Percentiles rank a stretch among this genome's conserved stretches.
These are phyloP conservation scores for Neurospora sp. DNA, from an alignment of 495 filamentous ascomycete species.

Conservation along the genomic window DNA sequence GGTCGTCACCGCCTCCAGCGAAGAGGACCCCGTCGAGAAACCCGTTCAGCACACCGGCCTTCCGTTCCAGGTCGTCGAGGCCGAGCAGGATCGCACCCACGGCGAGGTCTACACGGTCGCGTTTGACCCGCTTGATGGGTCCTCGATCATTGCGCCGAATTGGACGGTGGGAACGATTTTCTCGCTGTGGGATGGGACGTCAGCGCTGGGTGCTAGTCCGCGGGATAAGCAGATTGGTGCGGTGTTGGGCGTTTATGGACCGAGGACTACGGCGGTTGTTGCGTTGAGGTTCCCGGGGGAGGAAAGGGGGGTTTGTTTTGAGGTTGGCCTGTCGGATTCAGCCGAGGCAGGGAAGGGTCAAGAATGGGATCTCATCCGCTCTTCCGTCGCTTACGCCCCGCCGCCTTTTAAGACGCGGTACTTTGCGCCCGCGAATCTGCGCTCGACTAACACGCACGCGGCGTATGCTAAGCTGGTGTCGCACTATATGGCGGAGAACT, in stretches of 20 bases:
- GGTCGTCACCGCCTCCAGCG: conserved; percentile 37
- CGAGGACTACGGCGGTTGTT: conserved; percentile 39
- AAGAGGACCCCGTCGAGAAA: conserved; percentile 42
- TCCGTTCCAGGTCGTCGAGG: neutral
- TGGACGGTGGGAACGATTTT: conserved; percentile 45
- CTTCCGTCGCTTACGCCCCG: conserved; percentile 17
- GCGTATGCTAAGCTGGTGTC: conserved; percentile 33
- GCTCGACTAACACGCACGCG: conserved; percentile 31
- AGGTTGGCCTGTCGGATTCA: conserved; percentile 25
- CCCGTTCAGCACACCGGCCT: conserved; percentile 3
- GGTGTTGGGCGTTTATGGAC: conserved; percentile 41
- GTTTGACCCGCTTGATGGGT: conserved; percentile 46
- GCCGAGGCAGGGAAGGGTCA: neutral
- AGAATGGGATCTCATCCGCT: conserved; percentile 25
- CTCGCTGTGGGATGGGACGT: conserved; percentile 37
- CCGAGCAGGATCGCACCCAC: neutral
- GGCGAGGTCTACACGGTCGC: conserved; percentile 42
- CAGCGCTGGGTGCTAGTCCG: conserved; percentile 30
- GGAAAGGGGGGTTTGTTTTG: conserved; percentile 24
- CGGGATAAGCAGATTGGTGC: conserved; percentile 30
- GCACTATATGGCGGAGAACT: conserved; percentile 29
- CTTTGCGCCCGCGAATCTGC: conserved; percentile 45
- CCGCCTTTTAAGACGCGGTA: conserved; percentile 29
- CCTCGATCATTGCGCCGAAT: conserved; percentile 43
- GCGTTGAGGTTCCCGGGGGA: conserved; percentile 31